Conservation (phyloP, 2,329 filamentous ascomycete genomes). For the Tricladium varicosporioides region DNA sequence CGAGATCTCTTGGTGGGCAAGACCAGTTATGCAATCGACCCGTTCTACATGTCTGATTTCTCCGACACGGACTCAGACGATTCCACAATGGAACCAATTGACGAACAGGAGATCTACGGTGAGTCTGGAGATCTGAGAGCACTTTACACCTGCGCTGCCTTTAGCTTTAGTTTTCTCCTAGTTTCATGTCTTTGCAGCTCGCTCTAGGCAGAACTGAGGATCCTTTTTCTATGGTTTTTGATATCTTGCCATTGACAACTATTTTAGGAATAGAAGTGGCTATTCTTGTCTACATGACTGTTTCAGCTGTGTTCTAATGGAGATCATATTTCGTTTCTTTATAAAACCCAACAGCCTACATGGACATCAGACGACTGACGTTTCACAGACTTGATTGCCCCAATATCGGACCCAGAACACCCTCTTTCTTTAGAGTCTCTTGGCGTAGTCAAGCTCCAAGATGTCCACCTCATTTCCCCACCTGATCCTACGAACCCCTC, state of each 20-base stretch:
- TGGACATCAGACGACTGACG: slow-evolving; percentile 33
- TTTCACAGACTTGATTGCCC: slow-evolving; percentile 79
- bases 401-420: slow-evolving; percentile 95
- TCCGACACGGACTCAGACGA: slow-evolving; percentile 46
- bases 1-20: slow-evolving; percentile 28
- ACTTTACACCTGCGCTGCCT: slow-evolving; percentile 2
- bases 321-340: not conserved
- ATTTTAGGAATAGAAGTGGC: not conserved
- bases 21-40: slow-evolving; percentile 33
- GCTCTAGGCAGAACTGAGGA: not conserved
- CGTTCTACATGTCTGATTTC: slow-evolving; percentile 34
- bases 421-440: slow-evolving; percentile 90
- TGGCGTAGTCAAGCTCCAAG: slow-evolving; percentile 91
- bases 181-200: not conserved
- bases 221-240: not conserved
- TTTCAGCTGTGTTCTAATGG: slow-evolving; percentile 3
- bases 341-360: not conserved
- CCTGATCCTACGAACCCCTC: slow-evolving; percentile 50
- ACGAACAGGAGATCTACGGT: slow-evolving; percentile 97
- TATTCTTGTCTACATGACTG: not conserved
- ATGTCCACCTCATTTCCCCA: slow-evolving; percentile 78
- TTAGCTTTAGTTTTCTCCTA: not conserved
- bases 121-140: slow-evolving; percentile 21
- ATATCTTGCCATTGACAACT: not conserved
- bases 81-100: slow-evolving; percentile 75